Evolutionary conservation across 1,139 yeast genomes (phyloP), one percentile per base, ranked within the genome.

Genomic region (Hyphopichia burtonii): DNA sequence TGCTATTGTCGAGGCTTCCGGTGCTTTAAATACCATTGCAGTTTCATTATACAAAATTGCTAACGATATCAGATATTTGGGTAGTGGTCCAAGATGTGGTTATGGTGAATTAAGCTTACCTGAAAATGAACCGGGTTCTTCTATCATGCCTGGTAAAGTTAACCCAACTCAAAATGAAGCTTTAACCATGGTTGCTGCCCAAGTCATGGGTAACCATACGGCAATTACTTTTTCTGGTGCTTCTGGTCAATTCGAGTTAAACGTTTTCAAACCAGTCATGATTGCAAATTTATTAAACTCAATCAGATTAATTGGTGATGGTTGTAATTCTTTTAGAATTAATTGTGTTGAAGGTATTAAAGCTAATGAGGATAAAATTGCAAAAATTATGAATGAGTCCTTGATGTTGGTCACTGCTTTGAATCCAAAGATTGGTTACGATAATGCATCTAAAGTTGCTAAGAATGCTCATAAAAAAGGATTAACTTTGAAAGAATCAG

Each of bases 81-180:
- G 99, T 48, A 89, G 97, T 34, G 99, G 99, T 56, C 99, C 99
- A 62, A 85, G 99, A 74, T 93, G 99, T 73, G 99, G 99, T 46
- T 93, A 93, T 71, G 98, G 98, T 44, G 99, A 93, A 72, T 82
- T 93, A 57, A 65, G 90, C 25, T 77, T 93, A 55, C 99, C 99
- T 50, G 99, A 91, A 75, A 94, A 94, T 67, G 99, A 93, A 72
- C 99, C 99, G 45, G 99, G 99, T 62, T 89, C 97, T 47, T 89
- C 97, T 25, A 93, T 93, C 68, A 93, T 94, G 99, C 99, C 99
- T 42, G 99, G 99, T 63, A 93, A 93, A 75, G 98, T 93, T 51
- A 93, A 93, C 78, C 99, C 99, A 53, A 93, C 99, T 45, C 99
- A 93, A 76, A 91, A 91, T 68, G 99, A 93, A 76, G 99, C 99